These are phyloP conservation scores for Colletotrichum chlorophyti DNA, from an alignment of 2,329 filamentous ascomycete species.

Conservation along the genomic window DNA sequence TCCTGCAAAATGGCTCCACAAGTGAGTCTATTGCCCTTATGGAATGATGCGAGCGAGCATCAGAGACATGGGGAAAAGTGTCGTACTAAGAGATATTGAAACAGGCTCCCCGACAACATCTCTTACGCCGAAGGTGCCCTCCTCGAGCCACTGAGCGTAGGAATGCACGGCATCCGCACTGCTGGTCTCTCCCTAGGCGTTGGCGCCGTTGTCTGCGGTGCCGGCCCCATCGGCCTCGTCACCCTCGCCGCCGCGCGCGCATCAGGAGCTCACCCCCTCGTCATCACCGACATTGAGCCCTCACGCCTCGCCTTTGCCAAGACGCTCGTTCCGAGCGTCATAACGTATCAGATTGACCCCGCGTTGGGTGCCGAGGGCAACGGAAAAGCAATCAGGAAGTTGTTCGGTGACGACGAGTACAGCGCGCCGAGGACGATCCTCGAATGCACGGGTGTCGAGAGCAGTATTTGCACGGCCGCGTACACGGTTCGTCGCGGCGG, in stretches of 20 bases:
- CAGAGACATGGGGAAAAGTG: too few species aligned
- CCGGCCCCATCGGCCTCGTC: constrained; percentile 69
- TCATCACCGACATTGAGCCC: constrained; percentile 68
- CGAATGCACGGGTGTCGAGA: constrained; percentile 72
- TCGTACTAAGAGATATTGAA: constrained; percentile 14
- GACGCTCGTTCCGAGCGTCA: constrained; percentile 59
- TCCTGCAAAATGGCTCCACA: constrained; percentile 65
- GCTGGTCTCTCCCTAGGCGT: constrained; percentile 61
- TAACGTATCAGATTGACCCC: constrained; percentile 60
- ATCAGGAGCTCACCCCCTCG: constrained; percentile 67
- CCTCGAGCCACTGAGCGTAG: constrained; percentile 69
- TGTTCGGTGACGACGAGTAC: constrained; percentile 64
- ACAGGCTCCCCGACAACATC: constrained; percentile 59
- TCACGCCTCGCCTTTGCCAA: constrained; percentile 63
- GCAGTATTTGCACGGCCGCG: constrained; percentile 64
- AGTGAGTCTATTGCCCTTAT: constrained; percentile 36
- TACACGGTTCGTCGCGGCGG: constrained; percentile 65
- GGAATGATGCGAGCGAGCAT: not conserved
- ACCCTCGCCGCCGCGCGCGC: constrained; percentile 63
- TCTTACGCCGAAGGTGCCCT: constrained; percentile 66
- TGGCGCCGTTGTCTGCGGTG: constrained; percentile 64
- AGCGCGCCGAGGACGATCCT: constrained; percentile 63
- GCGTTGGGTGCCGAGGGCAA: constrained; percentile 54
- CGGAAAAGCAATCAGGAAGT: constrained; percentile 55
- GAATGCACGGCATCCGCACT: constrained; percentile 64